phyloP scores from a whole-genome alignment of 2,329 filamentous ascomycete species.

The Talaromyces sp. region DNA sequence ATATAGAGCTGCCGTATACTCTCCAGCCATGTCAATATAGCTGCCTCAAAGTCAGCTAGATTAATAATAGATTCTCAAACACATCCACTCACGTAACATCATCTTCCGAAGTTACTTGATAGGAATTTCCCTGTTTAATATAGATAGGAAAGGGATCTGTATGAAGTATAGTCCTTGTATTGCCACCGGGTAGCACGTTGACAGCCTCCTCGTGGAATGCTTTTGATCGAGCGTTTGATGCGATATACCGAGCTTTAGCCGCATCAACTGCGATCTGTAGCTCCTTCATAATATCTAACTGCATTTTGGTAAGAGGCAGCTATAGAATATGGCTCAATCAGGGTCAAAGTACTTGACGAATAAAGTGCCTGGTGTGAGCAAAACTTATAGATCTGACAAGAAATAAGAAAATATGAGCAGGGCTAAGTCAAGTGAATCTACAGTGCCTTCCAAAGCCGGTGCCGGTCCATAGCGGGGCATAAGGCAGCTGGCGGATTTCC shows the following conservation, averaged over 20 bases:
- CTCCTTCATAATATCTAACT: background rate
- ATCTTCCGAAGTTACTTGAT: background rate
- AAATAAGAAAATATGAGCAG: background rate
- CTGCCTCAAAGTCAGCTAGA: constrained; percentile 9
- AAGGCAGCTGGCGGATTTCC: background rate
- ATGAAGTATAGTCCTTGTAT: constrained; percentile 25
- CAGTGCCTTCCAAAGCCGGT: background rate
- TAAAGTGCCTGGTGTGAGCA: background rate
- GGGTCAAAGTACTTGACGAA: background rate
- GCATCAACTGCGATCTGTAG: background rate
- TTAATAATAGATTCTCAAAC: background rate
- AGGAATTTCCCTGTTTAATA: constrained; percentile 22
- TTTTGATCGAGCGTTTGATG: background rate
- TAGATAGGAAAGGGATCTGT: constrained; percentile 34
- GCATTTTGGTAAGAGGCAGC: background rate
- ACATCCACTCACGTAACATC: background rate
- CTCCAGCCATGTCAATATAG: constrained; percentile 57
- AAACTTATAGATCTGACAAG: background rate
- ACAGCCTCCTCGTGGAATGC: background rate
- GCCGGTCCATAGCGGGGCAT: background rate
- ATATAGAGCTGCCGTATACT: constrained; percentile 64
- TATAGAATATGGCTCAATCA: background rate
- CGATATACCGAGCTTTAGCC: background rate
- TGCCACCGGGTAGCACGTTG: constrained; percentile 22
- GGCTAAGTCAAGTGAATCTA: background rate